Base-by-base conservation (phyloP, 495 filamentous ascomycete genomes). In the Aspergillus biplanus region DNA sequence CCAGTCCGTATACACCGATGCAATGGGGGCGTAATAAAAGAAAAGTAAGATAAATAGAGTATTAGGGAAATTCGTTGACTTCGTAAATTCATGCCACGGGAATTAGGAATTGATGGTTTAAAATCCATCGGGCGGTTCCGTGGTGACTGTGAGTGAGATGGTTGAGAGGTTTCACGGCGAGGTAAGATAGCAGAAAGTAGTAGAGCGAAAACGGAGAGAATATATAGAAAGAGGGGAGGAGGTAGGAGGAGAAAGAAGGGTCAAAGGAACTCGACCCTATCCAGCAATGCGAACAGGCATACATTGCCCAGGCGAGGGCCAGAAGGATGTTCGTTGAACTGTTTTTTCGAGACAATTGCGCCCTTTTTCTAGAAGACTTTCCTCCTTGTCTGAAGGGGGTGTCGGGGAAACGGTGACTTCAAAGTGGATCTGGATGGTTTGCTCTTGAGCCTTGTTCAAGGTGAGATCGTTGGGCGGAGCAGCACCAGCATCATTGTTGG, bases 261-360 rank as follows among this genome's bases (percentile, higher is more conserved):
- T 34, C 15, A 47, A 9, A 50, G 11, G 16, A 27, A 21, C 16
- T 18, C 2, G 5, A 18, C 47, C 3, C 33, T 57, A 70, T 31
- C 65, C 61, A 7, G 65, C 49, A 50, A 70, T 70, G 31, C 65
- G 68, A 44, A 70, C 61, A 15, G 68, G 68, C 34, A 70, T 54
- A 39, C 68, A 70, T 35, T 70, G 68, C 31, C 27, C 65, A 7
- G 68, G 61, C 12, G 65, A 66, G 5, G 63, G 65, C 68, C 68
- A 70, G 37, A 70, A 65, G 33, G 64, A 34, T 31, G 64, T 65
- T 52, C 60, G 49, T 31, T 66, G 64, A 9, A 61, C 58, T 2
- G 65, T 64, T 34, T 70, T 70, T 47, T 70, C 68, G 9, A 70
- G 55, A 55, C 68, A 70, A 47, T 55, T 62, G 52, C 65, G 65